phyloP scores from a whole-genome alignment of 1,139 yeast species.

The Sugiyamaella paludigena region DNA sequence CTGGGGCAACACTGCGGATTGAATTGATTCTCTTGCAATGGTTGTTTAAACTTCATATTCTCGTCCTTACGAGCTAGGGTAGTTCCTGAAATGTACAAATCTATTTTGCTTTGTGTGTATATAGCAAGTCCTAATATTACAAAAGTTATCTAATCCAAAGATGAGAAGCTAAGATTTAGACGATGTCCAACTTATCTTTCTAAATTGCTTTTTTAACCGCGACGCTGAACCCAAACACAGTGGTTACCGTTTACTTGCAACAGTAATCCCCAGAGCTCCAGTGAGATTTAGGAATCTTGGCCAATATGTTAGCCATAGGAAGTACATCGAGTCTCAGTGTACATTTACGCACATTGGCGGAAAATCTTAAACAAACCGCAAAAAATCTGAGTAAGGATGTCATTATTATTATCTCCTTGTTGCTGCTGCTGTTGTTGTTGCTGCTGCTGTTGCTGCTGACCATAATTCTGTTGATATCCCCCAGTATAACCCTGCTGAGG shows the following conservation, averaged over 20 bases:
- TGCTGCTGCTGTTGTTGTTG: slow-evolving; percentile 31
- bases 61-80: too few species aligned
- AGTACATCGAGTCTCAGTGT: neutral
- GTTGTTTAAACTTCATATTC: too few species aligned
- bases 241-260: too few species aligned
- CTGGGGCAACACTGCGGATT: too few species aligned
- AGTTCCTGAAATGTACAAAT: too few species aligned
- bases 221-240: too few species aligned
- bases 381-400: slow-evolving; percentile 17
- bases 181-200: neutral
- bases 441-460: slow-evolving; percentile 27
- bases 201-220: neutral
- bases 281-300: too few species aligned
- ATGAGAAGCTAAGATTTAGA: neutral
- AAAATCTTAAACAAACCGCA: slow-evolving; percentile 26
- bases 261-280: too few species aligned
- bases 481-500: slow-evolving; percentile 18
- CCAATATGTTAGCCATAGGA: too few species aligned
- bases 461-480: slow-evolving; percentile 21
- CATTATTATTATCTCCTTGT: slow-evolving; percentile 28
- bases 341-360: slow-evolving; percentile 8
- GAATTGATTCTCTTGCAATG: too few species aligned
- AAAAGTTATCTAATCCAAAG: neutral
- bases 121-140: neutral
- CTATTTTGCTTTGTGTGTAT: too few species aligned